Conservation (phyloP, 2,329 filamentous ascomycete species). For the Trichoderma oligosporum region DNA sequence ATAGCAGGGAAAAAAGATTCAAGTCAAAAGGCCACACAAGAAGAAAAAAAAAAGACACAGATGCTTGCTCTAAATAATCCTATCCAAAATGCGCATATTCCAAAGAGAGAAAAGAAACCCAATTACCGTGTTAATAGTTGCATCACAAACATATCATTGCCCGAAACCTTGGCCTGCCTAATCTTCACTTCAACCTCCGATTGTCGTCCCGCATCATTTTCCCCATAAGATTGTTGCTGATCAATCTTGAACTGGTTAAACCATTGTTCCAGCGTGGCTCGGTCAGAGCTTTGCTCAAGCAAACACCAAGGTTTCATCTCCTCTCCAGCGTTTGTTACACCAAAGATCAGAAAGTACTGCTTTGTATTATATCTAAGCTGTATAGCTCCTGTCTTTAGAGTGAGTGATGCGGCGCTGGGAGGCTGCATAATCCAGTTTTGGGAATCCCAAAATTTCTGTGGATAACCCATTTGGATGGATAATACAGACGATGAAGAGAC, state of each 20-base stretch:
- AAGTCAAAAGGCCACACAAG: too few species aligned
- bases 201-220: background rate
- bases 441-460: background rate
- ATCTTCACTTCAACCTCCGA: background rate
- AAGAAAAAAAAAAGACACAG: too few species aligned
- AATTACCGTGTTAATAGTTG: background rate
- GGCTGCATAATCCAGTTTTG: background rate
- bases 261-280: background rate
- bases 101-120: background rate
- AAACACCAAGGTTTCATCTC: background rate
- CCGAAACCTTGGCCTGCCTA: background rate
- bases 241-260: background rate
- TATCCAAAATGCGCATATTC: background rate
- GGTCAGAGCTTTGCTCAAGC: background rate
- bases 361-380: background rate
- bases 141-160: conserved; percentile 6
- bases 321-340: background rate
- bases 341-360: background rate
- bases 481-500: background rate
- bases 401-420: background rate
- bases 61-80: background rate
- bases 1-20: too few species aligned
- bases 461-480: background rate
- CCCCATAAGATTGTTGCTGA: background rate
- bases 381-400: background rate